A percentile compares a stretch with the other conserved stretches of the same genome.
Conservation (phyloP, 495 filamentous ascomycete genomes). For the Aspergillus sparsus region DNA sequence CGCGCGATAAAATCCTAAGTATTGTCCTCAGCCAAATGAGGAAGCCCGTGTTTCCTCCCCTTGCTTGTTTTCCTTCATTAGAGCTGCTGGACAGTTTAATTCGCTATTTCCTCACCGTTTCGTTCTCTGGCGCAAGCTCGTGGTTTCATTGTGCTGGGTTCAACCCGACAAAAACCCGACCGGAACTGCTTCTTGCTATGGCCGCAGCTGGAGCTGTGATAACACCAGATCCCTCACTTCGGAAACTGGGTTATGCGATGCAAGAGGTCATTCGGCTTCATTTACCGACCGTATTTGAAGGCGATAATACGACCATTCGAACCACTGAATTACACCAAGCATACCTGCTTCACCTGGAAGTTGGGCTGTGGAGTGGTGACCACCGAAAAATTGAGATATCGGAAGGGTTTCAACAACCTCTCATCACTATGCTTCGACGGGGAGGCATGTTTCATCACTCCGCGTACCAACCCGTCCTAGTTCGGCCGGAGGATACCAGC, state of each 20-base stretch:
- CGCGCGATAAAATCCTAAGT: neutral
- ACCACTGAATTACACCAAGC: neutral
- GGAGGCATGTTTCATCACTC: neutral
- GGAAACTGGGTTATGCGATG: neutral
- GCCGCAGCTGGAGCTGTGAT: neutral
- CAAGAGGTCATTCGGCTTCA: neutral
- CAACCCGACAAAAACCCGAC: neutral
- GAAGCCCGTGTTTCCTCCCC: neutral
- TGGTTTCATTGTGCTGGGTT: neutral
- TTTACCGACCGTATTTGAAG: neutral
- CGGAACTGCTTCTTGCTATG: neutral
- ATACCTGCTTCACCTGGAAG: neutral
- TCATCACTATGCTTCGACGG: neutral
- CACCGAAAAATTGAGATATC: conserved; percentile 1
- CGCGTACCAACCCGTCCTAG: neutral
- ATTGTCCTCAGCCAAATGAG: neutral
- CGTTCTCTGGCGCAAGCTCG: neutral
- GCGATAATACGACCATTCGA: neutral
- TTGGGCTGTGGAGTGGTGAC: conserved; percentile 1
- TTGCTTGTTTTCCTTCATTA: neutral
- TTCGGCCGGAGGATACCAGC: neutral
- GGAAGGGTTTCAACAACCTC: neutral
- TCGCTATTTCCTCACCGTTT: neutral
- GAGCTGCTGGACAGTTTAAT: neutral
- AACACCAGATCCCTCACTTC: neutral